phyloP scores from a whole-genome alignment of 2,329 filamentous ascomycete genomes.

The Neofusicoccum laricinum region DNA sequence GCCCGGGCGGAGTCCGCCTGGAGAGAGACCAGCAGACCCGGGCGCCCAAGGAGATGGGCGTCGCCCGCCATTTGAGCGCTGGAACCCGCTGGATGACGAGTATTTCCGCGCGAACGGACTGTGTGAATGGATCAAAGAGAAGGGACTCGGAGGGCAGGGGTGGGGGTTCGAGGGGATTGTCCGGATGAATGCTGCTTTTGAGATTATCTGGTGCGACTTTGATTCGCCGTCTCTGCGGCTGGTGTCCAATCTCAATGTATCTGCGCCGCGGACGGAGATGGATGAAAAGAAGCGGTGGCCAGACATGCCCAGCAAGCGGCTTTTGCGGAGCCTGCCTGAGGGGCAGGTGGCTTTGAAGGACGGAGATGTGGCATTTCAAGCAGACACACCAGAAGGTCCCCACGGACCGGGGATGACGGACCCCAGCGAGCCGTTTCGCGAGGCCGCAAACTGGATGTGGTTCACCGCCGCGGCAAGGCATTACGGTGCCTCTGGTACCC shows the following conservation, averaged over 20 bases:
- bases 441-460: constrained; percentile 31
- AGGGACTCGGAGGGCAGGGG: constrained; percentile 42
- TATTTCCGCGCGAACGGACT: constrained; percentile 48
- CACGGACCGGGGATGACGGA: constrained; percentile 23
- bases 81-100: constrained; percentile 43
- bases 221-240: constrained; percentile 43
- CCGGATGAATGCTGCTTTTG: constrained; percentile 53
- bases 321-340: not conserved
- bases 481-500: constrained; percentile 30
- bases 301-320: not conserved
- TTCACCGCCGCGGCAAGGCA: constrained; percentile 44
- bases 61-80: constrained; percentile 19
- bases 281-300: not conserved
- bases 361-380: not conserved
- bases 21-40: not conserved
- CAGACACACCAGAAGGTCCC: constrained; percentile 18
- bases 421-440: constrained; percentile 20
- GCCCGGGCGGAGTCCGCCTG: constrained; percentile 1
- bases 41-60: not conserved
- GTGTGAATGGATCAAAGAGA: constrained; percentile 45
- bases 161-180: constrained; percentile 52
- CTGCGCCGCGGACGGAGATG: constrained; percentile 39
- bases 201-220: constrained; percentile 55
- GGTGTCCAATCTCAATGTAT: constrained; percentile 46
- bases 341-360: not conserved